Evolutionary conservation across 257 asterid species (phyloP).

Genomic region (Solanum etuberosum): DNA sequence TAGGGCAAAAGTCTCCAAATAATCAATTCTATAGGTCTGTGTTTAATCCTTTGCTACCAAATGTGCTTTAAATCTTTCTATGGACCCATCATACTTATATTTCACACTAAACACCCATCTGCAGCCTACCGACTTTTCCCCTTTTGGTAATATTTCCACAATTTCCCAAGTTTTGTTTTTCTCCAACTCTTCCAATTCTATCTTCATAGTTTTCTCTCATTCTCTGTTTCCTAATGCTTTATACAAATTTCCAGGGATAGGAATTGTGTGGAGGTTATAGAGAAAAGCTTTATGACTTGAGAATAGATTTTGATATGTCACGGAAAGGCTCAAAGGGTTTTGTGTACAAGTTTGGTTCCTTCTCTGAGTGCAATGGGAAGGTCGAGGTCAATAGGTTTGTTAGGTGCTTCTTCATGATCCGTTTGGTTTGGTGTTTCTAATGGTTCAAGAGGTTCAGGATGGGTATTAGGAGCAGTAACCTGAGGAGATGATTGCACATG

Average conservation of each 20-base stretch:
- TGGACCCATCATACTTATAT: not conserved
- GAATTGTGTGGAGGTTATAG: not conserved
- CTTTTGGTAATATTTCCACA: not conserved
- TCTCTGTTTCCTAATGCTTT: not conserved
- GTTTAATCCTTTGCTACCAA: not conserved
- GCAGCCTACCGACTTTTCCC: not conserved
- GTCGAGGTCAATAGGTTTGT: not conserved
- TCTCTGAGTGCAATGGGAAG: not conserved
- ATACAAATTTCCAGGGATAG: not conserved
- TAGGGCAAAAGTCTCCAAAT: not conserved
- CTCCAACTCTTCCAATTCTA: not conserved
- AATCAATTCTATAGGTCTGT: not conserved
- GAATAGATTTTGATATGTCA: not conserved
- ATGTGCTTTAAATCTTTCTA: not conserved
- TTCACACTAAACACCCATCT: not conserved
- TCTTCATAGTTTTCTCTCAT: not conserved
- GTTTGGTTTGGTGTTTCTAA: not conserved
- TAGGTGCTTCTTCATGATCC: not conserved
- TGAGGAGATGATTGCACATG: not conserved
- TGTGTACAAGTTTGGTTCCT: not conserved
- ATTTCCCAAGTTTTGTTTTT: not conserved
- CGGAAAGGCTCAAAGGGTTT: not conserved
- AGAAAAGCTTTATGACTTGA: not conserved
- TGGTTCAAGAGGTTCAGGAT: not conserved
- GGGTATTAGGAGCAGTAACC: not conserved